Evolutionary conservation across 345 rosid species (phyloP).

Genomic region (Syzygium jambos): DNA sequence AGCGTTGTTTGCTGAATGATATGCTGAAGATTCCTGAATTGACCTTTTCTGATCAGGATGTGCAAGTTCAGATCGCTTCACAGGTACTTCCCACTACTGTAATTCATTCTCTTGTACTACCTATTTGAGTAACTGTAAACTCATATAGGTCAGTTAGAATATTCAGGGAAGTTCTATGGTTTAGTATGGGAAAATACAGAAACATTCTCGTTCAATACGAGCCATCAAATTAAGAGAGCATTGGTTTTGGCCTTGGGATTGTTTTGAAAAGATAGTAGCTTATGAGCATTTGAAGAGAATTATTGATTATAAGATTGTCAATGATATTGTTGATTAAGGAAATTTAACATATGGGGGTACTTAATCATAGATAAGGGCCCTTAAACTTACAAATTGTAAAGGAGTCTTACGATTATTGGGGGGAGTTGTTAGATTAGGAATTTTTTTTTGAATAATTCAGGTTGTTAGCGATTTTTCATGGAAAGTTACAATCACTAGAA

Average conservation of each 20-base stretch:
- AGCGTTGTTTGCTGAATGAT: constrained; percentile 32
- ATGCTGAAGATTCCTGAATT: constrained; percentile 48
- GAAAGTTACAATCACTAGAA: neutral
- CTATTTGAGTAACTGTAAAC: neutral
- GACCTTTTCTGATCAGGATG: constrained; percentile 36
- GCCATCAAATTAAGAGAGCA: neutral
- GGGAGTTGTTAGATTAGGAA: neutral
- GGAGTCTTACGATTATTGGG: neutral
- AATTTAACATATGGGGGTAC: neutral
- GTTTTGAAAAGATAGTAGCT: neutral
- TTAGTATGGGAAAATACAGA: neutral
- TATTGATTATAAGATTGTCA: neutral
- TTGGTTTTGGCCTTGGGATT: neutral
- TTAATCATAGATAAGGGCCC: neutral
- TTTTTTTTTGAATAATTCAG: neutral
- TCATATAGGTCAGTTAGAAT: neutral
- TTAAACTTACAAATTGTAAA: neutral
- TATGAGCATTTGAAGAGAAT: neutral
- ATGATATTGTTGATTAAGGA: neutral
- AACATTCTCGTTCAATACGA: neutral
- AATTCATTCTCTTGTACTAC: neutral
- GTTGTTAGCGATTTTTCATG: neutral
- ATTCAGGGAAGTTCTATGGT: neutral
- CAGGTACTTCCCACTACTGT: constrained; percentile 21
- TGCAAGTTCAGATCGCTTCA: constrained; percentile 55